A percentile compares a stretch with the other conserved stretches of the same genome.
Conservation (phyloP, 78 protist genomes). For the Dictyostelium purpureum region DNA sequence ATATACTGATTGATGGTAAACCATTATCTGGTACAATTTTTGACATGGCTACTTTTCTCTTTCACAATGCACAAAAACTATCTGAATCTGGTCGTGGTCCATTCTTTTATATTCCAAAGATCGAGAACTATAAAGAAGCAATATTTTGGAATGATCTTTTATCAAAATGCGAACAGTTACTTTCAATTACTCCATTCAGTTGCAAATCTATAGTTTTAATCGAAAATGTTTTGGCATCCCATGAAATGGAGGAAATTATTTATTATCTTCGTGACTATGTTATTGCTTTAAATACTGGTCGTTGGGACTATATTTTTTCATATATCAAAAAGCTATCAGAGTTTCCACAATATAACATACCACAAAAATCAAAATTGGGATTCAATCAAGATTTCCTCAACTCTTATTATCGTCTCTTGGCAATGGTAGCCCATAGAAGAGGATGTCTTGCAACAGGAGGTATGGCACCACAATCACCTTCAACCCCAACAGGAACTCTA, state of each 20-base stretch:
- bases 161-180: constrained; percentile 13
- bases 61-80: constrained; percentile 45
- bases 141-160: constrained; percentile 65
- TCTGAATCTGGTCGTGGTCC: constrained; percentile 47
- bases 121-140: constrained; percentile 83
- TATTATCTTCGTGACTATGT: constrained; percentile 76
- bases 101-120: constrained; percentile 84
- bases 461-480: constrained; percentile 85
- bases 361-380: constrained; percentile 60
- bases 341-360: constrained; percentile 43
- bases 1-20: constrained; percentile 70
- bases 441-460: constrained; percentile 88
- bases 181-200: constrained; percentile 9
- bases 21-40: constrained; percentile 74
- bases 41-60: constrained; percentile 83
- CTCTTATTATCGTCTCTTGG: constrained; percentile 71
- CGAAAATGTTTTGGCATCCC: constrained; percentile 85
- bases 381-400: constrained; percentile 74
- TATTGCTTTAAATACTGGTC: constrained; percentile 86
- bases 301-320: constrained; percentile 89
- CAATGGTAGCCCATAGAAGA: constrained; percentile 70
- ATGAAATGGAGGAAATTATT: constrained; percentile 88
- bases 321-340: constrained; percentile 73
- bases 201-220: constrained; percentile 80
- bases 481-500: constrained; percentile 10